Percentiles rank a stretch among this genome's conserved stretches.
These are phyloP conservation scores for Mortierella antarctica DNA, from an alignment of 192 early-diverging fungal species.

Conservation along the genomic window DNA sequence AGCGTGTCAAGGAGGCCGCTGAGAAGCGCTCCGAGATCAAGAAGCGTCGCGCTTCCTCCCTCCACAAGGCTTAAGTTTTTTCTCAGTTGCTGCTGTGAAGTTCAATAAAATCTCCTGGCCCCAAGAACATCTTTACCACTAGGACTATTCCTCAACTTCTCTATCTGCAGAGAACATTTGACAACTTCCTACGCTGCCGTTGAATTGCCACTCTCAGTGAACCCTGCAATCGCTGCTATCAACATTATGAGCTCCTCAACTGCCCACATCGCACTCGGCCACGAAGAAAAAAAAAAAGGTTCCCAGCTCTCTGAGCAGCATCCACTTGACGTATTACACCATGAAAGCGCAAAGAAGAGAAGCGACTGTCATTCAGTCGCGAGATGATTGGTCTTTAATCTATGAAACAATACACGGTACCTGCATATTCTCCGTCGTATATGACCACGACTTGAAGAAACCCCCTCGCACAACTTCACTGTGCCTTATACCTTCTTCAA, in stretches of 20 bases:
- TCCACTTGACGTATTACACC: not conserved
- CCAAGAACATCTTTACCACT: too few relatives aligned
- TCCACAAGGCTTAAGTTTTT: constrained; percentile 63
- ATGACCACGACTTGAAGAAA: too few relatives aligned
- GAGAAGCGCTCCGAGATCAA: constrained; percentile 83
- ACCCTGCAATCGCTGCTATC: not conserved
- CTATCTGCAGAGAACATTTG: too few relatives aligned
- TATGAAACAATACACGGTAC: too few relatives aligned
- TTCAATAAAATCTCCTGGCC: too few relatives aligned
- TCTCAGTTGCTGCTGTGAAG: too few relatives aligned
- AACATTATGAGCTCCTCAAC: constrained; percentile 53
- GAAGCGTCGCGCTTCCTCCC: constrained; percentile 78
- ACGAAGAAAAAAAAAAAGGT: constrained; percentile 2
- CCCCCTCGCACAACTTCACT: too few relatives aligned
- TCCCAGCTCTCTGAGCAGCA: constrained; percentile 16
- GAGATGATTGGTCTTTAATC: too few relatives aligned
- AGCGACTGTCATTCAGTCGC: not conserved
- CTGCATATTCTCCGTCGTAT: too few relatives aligned
- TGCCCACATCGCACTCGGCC: not conserved
- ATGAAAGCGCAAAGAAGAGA: not conserved
- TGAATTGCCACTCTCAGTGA: not conserved
- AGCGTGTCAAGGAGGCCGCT: constrained; percentile 96
- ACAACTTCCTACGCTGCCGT: too few relatives aligned
- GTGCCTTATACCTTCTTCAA: too few relatives aligned
- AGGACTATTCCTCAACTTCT: too few relatives aligned